Evolutionary conservation across 257 asterid genomes (phyloP).

Genomic region (Lavandula angustifolia): DNA sequence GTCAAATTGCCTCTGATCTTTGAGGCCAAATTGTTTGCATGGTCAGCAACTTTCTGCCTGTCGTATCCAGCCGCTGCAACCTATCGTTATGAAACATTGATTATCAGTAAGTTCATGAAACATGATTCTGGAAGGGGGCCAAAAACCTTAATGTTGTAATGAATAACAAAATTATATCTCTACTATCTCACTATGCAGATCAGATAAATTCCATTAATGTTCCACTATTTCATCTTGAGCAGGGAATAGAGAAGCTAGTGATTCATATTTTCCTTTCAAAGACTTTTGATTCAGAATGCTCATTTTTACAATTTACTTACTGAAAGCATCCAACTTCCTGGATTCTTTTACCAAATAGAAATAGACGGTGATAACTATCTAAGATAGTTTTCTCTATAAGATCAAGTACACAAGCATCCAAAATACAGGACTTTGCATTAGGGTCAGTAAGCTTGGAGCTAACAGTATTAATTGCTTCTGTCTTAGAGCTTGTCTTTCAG

Average conservation of each 20-base stretch:
- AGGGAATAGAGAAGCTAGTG: slow-evolving; percentile 1
- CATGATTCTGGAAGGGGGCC: slow-evolving; percentile 13
- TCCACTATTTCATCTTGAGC: slow-evolving; percentile 10
- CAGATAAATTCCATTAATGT: not conserved
- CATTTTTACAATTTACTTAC: not conserved
- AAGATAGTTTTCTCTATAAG: no score
- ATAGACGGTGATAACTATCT: not conserved
- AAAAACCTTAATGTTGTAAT: slow-evolving; percentile 8
- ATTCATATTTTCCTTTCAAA: slow-evolving; percentile 11
- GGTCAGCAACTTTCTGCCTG: slow-evolving; percentile 93
- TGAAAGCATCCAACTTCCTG: not conserved
- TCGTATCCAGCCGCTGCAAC: slow-evolving; percentile 92
- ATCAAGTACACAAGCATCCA: no score
- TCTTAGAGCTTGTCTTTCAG: no score
- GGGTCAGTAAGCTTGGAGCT: no score
- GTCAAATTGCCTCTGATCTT: slow-evolving; percentile 87
- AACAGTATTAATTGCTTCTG: no score
- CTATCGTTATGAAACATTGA: slow-evolving; percentile 42
- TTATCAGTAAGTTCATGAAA: slow-evolving; percentile 27
- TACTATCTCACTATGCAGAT: not conserved
- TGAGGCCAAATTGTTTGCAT: slow-evolving; percentile 87
- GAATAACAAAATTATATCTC: slow-evolving; percentile 6
- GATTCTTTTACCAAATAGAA: not conserved
- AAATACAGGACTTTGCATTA: no score
- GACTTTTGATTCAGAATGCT: not conserved